These are phyloP conservation scores for Raffaelea deltoideospora DNA, from an alignment of 2,329 filamentous ascomycete genomes.

Conservation along the genomic window DNA sequence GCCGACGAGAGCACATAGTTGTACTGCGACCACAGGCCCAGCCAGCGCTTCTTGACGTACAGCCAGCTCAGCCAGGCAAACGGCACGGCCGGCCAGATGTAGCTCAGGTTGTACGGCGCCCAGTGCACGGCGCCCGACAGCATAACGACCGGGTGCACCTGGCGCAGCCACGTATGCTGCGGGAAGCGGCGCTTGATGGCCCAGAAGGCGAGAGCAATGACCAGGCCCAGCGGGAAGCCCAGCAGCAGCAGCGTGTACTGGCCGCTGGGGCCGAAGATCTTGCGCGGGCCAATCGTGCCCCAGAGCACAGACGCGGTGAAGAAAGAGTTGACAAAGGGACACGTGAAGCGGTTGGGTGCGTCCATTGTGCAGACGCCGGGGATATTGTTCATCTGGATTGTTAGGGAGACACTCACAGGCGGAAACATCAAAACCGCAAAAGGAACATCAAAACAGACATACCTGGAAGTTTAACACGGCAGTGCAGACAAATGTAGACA, in stretches of 20 bases:
- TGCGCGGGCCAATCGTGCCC: constrained; percentile 43
- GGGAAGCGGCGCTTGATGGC: constrained; percentile 15
- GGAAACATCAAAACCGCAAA: no score
- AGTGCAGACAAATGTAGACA: constrained; percentile 19
- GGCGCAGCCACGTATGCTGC: constrained; percentile 21
- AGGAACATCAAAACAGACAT: no score
- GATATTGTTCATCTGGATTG: constrained; percentile 22
- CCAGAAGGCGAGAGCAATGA: constrained; percentile 24
- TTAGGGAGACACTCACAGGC: constrained; percentile 2
- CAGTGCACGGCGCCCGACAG: constrained; percentile 19
- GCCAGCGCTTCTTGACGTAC: constrained; percentile 18
- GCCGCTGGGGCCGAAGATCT: constrained; percentile 32
- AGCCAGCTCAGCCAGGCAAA: constrained; percentile 26
- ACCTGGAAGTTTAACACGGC: constrained; percentile 21
- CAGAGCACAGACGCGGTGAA: constrained; percentile 45
- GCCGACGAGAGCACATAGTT: constrained; percentile 36
- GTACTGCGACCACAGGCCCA: constrained; percentile 13
- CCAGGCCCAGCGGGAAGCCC: constrained; percentile 33
- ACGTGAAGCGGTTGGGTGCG: constrained; percentile 36
- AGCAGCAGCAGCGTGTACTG: constrained; percentile 30
- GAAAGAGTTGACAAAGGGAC: constrained; percentile 41
- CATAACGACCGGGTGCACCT: constrained; percentile 24
- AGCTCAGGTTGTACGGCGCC: constrained; percentile 25
- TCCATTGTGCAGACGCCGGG: constrained; percentile 31
- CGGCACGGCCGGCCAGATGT: constrained; percentile 27